Evolutionary conservation across 495 filamentous ascomycete genomes (phyloP).

Genomic region (Penicillium atrosanguineum): DNA sequence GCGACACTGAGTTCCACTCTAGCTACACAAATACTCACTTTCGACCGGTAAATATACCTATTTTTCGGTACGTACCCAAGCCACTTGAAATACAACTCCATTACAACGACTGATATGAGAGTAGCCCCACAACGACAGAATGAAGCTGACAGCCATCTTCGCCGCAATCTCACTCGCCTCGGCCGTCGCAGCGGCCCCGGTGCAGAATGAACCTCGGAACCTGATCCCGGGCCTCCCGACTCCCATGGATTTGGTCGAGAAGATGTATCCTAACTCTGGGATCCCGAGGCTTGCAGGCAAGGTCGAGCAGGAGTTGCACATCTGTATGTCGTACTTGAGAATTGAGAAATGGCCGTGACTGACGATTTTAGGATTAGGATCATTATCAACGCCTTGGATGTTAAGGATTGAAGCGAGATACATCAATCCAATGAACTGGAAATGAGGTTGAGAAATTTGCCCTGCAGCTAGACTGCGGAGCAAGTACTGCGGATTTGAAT

Average conservation of each 20-base stretch:
- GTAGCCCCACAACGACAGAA: background rate
- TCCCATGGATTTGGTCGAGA: constrained; percentile 13
- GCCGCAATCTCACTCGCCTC: constrained; percentile 13
- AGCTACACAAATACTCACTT: background rate
- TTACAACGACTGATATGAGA: background rate
- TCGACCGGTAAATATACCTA: background rate
- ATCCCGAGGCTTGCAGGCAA: constrained; percentile 11
- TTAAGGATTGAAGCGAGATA: too few species aligned
- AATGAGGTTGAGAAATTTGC: too few species aligned
- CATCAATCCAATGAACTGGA: too few species aligned
- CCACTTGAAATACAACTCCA: background rate
- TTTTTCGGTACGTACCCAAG: background rate
- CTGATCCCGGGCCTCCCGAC: constrained; percentile 12
- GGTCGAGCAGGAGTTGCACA: constrained; percentile 9
- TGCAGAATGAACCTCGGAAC: constrained; percentile 2
- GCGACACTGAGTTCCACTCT: background rate
- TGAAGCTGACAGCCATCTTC: constrained; percentile 19
- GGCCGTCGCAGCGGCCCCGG: constrained; percentile 8
- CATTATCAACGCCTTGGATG: background rate
- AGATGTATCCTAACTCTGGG: constrained; percentile 16
- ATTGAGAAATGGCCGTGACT: background rate
- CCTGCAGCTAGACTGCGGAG: constrained; percentile 2
- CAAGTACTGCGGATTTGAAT: background rate
- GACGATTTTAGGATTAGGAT: background rate
- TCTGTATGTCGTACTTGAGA: constrained; percentile 12